phyloP scores from a whole-genome alignment of 2,329 filamentous ascomycete genomes.

The Tolypocladium tundrense region DNA sequence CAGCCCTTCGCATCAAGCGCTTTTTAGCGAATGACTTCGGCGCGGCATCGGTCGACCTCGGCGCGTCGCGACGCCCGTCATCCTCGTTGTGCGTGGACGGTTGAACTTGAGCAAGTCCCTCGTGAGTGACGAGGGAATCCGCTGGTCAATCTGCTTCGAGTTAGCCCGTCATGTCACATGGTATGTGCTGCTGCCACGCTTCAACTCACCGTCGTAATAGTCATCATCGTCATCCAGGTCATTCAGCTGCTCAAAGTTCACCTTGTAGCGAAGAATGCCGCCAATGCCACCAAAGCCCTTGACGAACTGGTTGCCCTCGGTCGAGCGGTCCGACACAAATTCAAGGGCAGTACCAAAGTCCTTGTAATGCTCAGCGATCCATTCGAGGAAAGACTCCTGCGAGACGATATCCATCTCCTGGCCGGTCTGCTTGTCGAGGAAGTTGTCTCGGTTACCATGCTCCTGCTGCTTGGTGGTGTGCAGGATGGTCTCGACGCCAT shows the following conservation, averaged over 20 bases:
- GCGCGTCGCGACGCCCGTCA: slow-evolving; percentile 29
- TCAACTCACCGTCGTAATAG: slow-evolving; percentile 61
- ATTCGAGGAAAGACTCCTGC: slow-evolving; percentile 92
- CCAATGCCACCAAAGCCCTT: slow-evolving; percentile 99
- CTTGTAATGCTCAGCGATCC: slow-evolving; percentile 97
- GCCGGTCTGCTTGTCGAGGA: slow-evolving; percentile 91
- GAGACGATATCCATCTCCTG: slow-evolving; percentile 94
- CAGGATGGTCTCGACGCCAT: slow-evolving; percentile 61
- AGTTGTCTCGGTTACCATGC: slow-evolving; percentile 61
- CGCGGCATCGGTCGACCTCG: slow-evolving; percentile 33
- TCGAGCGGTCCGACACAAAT: slow-evolving; percentile 95
- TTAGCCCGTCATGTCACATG: not conserved
- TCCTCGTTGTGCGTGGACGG: slow-evolving; percentile 31
- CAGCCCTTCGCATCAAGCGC: slow-evolving; percentile 36
- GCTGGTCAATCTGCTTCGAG: slow-evolving; percentile 65
- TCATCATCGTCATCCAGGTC: slow-evolving; percentile 91
- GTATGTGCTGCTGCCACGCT: slow-evolving; percentile 38
- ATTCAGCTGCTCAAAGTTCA: slow-evolving; percentile 98
- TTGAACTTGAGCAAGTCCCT: slow-evolving; percentile 66
- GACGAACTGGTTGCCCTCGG: slow-evolving; percentile 98
- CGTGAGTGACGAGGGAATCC: slow-evolving; percentile 76
- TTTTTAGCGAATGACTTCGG: slow-evolving; percentile 33
- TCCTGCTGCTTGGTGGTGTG: slow-evolving; percentile 81
- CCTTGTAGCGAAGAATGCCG: slow-evolving; percentile 95
- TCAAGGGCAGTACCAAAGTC: slow-evolving; percentile 93